Evolutionary conservation across 306 rosid genomes (phyloP).

Genomic region (Prunus dulcis): DNA sequence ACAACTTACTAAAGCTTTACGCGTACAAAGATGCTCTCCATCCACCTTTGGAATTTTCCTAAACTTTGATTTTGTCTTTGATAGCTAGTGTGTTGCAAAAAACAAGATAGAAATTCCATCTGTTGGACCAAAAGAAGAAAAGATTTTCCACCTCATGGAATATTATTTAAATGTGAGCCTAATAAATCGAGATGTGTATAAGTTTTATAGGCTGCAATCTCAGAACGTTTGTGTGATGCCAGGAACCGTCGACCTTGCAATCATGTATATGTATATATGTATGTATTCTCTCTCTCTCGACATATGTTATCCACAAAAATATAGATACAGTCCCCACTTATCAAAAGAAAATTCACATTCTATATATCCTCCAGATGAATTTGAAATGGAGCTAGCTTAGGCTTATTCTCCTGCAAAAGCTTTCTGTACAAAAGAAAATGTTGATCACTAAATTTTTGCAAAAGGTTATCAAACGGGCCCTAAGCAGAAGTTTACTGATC

Average conservation of each 20-base stretch:
- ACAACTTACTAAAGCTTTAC: neutral
- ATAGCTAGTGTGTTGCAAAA: neutral
- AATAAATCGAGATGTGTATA: neutral
- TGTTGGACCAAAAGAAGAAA: too few species aligned
- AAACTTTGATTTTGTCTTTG: neutral
- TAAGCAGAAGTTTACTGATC: too few species aligned
- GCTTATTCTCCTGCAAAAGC: too few species aligned
- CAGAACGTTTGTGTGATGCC: neutral
- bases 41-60: neutral
- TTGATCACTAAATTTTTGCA: too few species aligned
- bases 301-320: neutral
- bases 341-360: neutral
- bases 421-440: too few species aligned
- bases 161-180: too few species aligned
- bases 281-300: neutral
- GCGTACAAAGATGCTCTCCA: neutral
- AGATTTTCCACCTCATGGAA: too few species aligned
- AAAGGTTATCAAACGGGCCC: too few species aligned
- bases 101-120: neutral
- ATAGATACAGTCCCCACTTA: neutral
- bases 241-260: conserved; percentile 3
- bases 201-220: neutral
- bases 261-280: too few species aligned
- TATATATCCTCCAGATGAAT: neutral
- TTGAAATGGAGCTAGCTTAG: neutral